These are phyloP conservation scores for Cytauxzoon felis DNA, from an alignment of 169 alveolate species.

Conservation along the genomic window DNA sequence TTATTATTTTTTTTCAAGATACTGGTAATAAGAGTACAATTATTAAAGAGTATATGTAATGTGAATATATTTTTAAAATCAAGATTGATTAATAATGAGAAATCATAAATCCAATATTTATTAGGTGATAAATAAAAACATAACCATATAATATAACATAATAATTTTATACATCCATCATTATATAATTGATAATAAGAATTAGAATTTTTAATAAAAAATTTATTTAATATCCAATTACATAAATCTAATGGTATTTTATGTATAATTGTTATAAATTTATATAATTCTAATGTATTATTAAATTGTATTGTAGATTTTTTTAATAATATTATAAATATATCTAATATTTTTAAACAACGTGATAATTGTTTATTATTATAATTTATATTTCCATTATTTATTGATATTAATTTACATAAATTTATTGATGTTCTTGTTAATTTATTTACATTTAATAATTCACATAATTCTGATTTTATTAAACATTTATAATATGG, in stretches of 20 bases:
- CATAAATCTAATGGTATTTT: conserved; percentile 15
- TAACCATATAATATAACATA: conserved; percentile 47
- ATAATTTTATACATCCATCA: conserved; percentile 41
- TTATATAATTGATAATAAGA: conserved; percentile 5
- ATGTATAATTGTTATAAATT: not conserved
- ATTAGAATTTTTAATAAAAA: conserved; percentile 18
- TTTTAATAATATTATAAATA: conserved; percentile 24
- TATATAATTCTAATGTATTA: conserved; percentile 1
- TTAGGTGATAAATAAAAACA: conserved; percentile 35
- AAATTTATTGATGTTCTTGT: conserved; percentile 32
- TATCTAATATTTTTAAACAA: conserved; percentile 23
- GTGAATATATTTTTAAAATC: conserved; percentile 22
- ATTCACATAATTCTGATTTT: not conserved
- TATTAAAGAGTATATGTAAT: conserved; percentile 14
- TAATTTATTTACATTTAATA: not conserved
- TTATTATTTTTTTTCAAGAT: not conserved
- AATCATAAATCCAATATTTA: conserved; percentile 36
- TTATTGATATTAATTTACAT: conserved; percentile 18
- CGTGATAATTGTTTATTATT: conserved; percentile 13
- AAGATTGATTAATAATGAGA: conserved; percentile 26
- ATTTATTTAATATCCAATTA: not conserved
- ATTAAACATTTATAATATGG: conserved; percentile 7
- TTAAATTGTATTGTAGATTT: conserved; percentile 24
- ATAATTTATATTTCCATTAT: not conserved
- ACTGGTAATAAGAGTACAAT: conserved; percentile 39